Base-by-base conservation (phyloP, 306 rosid genomes). In the Betula pendula region DNA sequence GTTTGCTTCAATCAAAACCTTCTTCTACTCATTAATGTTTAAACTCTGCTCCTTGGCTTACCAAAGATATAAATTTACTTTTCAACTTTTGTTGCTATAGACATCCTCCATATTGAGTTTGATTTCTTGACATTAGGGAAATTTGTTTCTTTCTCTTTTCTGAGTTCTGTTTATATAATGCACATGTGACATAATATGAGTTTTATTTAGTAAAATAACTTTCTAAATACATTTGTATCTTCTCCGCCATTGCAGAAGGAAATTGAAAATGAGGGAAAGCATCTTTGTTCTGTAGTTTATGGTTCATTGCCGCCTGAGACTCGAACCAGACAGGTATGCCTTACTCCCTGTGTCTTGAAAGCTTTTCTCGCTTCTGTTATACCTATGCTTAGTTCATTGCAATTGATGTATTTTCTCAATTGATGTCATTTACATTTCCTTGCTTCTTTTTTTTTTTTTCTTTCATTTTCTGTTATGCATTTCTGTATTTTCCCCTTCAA, bases 261-360 rank as follows among this genome's bases (percentile, higher is more conserved):
- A 85, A 88, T 90, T 78, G 96, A 92, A 80, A 82, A 53, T 40
- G 85, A 76, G 60, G 89, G 91, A 76, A 84, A 87, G 76, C 97
- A 90, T 89, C 96, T 89, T 72, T 95, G 99, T 78, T 95, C 97
- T 1, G 92, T 95, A 75, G 99, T 95, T 81, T 95, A 95, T 87
- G 99, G 99, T 74, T 92, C 99, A 16, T 86, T 95, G 62, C 99
- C 99, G 42, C 97, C 99, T 24, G 96, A 90, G 83, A 95, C 99
- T 81, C 96, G 99, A 83, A 95, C 99, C 19, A 87, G 96, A 79
- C 97, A 95, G 96, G 99, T 95, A 77, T 72, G 80, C 67, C 72
- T 75, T 89, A 74, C 79, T 75, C 60, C 71, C 68, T 71, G 14
- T 62, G 49, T 75, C 74, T 53, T 45, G 71, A 56, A 62, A 74